phyloP scores from a whole-genome alignment of 2,329 filamentous ascomycete genomes.

The Alternaria sp. region DNA sequence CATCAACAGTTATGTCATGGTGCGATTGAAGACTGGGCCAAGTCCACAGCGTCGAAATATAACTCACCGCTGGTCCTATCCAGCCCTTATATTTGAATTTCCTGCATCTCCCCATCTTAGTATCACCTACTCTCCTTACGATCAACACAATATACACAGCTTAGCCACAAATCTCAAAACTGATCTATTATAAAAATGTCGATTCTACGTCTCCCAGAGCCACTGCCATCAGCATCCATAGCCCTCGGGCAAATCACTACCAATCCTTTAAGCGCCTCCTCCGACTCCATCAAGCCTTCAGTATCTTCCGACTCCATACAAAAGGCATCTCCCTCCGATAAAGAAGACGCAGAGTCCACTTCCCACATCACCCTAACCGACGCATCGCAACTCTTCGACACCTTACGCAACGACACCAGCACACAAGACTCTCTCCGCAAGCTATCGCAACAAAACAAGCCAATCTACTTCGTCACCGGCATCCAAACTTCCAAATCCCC shows the following conservation, averaged over 20 bases:
- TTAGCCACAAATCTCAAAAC: not conserved
- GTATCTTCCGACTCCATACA: slow-evolving; percentile 9
- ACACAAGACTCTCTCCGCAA: slow-evolving; percentile 30
- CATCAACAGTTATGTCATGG: not conserved
- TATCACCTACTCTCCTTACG: not conserved
- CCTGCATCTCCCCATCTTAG: not conserved
- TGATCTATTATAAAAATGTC: slow-evolving; percentile 20
- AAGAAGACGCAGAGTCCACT: slow-evolving; percentile 27
- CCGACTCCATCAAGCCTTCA: slow-evolving; percentile 22
- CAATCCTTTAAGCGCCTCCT: slow-evolving; percentile 25
- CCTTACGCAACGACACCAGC: slow-evolving; percentile 25
- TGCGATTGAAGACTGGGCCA: not conserved
- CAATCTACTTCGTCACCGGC: slow-evolving; percentile 52
- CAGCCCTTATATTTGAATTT: not conserved
- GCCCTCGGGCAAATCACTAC: slow-evolving; percentile 37
- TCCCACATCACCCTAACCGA: slow-evolving; percentile 18
- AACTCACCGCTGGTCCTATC: not conserved
- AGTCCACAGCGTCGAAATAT: slow-evolving; percentile 2
- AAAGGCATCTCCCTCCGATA: not conserved
- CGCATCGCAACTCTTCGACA: slow-evolving; percentile 29
- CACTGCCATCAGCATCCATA: slow-evolving; percentile 28
- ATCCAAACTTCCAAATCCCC: slow-evolving; percentile 49
- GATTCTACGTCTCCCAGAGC: slow-evolving; percentile 28
- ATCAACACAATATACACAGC: not conserved
- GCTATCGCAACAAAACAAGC: slow-evolving; percentile 53